Conservation (phyloP, 805 yeast species). For the Metschnikowia arizonensis region DNA sequence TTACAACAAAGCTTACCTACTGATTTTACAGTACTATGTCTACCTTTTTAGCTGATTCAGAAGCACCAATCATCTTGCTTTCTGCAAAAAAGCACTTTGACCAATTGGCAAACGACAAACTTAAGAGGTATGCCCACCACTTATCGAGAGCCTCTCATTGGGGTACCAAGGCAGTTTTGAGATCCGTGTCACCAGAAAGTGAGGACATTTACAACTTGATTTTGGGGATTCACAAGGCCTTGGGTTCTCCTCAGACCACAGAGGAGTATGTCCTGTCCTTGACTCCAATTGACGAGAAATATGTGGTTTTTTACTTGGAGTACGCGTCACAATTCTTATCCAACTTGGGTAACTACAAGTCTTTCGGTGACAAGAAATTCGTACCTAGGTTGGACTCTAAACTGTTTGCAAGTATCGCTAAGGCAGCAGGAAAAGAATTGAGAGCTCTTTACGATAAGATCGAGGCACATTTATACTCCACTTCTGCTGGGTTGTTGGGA, state of each 20-base stretch:
- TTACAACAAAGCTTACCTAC: background rate
- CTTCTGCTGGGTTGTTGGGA: constrained; percentile 55
- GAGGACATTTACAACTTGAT: constrained; percentile 72
- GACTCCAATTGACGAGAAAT: constrained; percentile 28
- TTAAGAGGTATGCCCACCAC: constrained; percentile 71
- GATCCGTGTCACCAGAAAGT: constrained; percentile 81
- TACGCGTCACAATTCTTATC: constrained; percentile 72
- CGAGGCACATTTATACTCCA: constrained; percentile 48
- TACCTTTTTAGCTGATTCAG: constrained; percentile 35
- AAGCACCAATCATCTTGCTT: constrained; percentile 42
- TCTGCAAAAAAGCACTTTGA: constrained; percentile 69
- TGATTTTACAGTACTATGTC: constrained; percentile 9
- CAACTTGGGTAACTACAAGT: constrained; percentile 75
- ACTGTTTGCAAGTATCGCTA: constrained; percentile 46
- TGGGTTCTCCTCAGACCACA: constrained; percentile 40
- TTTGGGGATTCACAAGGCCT: constrained; percentile 49
- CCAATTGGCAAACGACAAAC: constrained; percentile 53
- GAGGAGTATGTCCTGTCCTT: constrained; percentile 39
- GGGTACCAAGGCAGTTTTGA: constrained; percentile 74
- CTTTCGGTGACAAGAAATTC: constrained; percentile 86
- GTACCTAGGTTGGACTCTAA: constrained; percentile 56
- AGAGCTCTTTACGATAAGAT: constrained; percentile 40
- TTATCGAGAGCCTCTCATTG: constrained; percentile 79
- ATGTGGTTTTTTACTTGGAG: constrained; percentile 52
- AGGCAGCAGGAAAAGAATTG: constrained; percentile 37